Base-by-base conservation (phyloP, 176 grass and related monocot species). In the Phyllostachys edulis region DNA sequence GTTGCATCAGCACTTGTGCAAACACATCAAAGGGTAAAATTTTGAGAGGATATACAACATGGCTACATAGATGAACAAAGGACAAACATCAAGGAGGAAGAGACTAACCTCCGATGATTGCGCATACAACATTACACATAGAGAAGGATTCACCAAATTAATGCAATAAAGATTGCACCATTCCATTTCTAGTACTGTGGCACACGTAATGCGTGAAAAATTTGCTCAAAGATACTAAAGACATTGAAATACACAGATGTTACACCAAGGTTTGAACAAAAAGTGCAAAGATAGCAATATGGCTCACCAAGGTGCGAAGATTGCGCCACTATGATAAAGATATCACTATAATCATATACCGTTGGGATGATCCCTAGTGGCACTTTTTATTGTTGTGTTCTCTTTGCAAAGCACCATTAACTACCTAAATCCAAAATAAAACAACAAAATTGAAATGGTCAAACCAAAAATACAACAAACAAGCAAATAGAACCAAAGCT, bases 331-430 rank as follows among this genome's bases (percentile, higher is more conserved):
- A 52, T 16, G 61, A 80, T 75, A 80, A 69, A 34, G 10, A 49
- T 69, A 26, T 47, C 63, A 44, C 34, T 63, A 20, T 69, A 11
- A 79, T 79, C 45, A 54, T 27, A 29, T 86, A 96, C 96, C 96
- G 97, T 90, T 24, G 97, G 97, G 73, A 99, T 89, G 75, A 99
- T 92, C 47, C 97, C 97, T 77, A 99, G 86, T 73, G 97, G 97
- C 54, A 96, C 62, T n/a, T 90, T 99, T 92, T 83, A 99, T 99
- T 81, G 91, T 93, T 73, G 73, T n/a, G n/a, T n/a, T 96, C 84
- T 78, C 97, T 96, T 88, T 91, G 89, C 69, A n/a, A n/a, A 99
- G 85, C 27, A 50, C 97, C 97, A 91, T 99, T 99, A 79, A 99
- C 89, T 55, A 99, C 93, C 97, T 99, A 87, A 50, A 87, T 3